These are phyloP conservation scores for Ganoderma boninense DNA, from an alignment of 1,284 basidiomycete species.

Conservation along the genomic window DNA sequence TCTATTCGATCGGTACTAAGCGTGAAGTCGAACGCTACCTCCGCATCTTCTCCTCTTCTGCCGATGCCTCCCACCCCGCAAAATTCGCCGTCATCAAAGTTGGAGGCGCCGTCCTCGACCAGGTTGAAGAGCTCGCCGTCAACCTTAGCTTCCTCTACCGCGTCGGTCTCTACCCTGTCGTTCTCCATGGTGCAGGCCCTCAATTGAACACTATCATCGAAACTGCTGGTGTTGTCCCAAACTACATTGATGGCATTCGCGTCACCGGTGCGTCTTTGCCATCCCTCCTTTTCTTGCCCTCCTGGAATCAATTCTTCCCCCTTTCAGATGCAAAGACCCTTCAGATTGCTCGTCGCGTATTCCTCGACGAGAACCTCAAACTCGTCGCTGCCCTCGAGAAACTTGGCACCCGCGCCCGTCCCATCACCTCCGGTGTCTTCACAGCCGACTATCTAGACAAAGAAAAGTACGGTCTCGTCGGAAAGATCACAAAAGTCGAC, in stretches of 20 bases:
- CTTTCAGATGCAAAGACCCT: conserved; percentile 87
- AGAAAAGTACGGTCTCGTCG: conserved; percentile 94
- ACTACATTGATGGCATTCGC: conserved; percentile 95
- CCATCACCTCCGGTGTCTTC: conserved; percentile 96
- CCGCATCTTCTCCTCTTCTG: conserved; percentile 92
- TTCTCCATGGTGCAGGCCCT: conserved; percentile 95
- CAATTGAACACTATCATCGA: conserved; percentile 94
- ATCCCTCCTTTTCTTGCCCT: neutral
- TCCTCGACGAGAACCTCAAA: conserved; percentile 94
- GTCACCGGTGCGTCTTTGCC: conserved; percentile 77
- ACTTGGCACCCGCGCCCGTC: conserved; percentile 92
- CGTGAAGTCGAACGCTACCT: conserved; percentile 97
- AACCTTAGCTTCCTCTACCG: conserved; percentile 94
- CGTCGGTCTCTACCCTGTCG: conserved; percentile 93
- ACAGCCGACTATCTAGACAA: conserved; percentile 95
- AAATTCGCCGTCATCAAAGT: conserved; percentile 96
- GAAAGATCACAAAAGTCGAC: conserved; percentile 92
- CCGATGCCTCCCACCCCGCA: conserved; percentile 83
- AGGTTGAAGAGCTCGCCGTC: conserved; percentile 91
- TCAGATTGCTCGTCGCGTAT: conserved; percentile 92
- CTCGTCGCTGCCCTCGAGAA: conserved; percentile 91
- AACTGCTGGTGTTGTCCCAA: conserved; percentile 88
- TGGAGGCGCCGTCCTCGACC: conserved; percentile 91
- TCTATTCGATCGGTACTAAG: conserved; percentile 95
- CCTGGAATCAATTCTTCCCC: neutral